These are phyloP conservation scores for Singerocomus inundabilis DNA, from an alignment of 1,284 basidiomycete genomes.

Conservation along the genomic window DNA sequence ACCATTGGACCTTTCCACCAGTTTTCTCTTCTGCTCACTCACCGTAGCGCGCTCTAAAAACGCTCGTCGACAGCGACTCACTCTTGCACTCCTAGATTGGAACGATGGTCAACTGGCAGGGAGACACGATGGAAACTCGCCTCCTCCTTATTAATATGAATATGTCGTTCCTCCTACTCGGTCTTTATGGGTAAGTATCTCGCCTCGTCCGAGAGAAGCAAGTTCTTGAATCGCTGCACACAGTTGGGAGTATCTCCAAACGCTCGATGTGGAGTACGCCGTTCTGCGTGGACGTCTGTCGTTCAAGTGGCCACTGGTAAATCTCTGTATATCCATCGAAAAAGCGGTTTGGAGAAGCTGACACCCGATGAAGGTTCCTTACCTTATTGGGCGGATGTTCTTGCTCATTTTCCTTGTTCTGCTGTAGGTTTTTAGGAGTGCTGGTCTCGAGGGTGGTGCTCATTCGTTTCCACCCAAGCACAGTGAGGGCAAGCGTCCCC, in stretches of 20 bases:
- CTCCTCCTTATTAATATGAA: neutral
- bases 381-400: constrained; percentile 14
- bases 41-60: neutral
- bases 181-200: constrained; percentile 19
- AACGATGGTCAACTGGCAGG: constrained; percentile 15
- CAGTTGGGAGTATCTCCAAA: constrained; percentile 23
- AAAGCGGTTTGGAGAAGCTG: neutral
- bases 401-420: constrained; percentile 17
- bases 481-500: neutral
- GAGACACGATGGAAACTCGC: neutral
- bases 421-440: constrained; percentile 4
- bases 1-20: neutral
- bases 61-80: neutral
- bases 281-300: constrained; percentile 16
- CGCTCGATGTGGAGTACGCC: constrained; percentile 17
- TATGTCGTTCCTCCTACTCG: constrained; percentile 13
- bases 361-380: constrained; percentile 15
- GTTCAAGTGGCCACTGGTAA: constrained; percentile 24
- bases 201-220: neutral
- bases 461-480: constrained; percentile 3
- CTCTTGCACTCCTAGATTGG: too few relatives aligned
- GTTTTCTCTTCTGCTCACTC: neutral
- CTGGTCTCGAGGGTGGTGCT: neutral
- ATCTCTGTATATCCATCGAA: neutral
- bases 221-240: neutral